A percentile compares a stretch with the other conserved stretches of the same genome.
Evolutionary conservation across 2,329 filamentous ascomycete genomes (phyloP).

Genomic region (Fusarium illudens): DNA sequence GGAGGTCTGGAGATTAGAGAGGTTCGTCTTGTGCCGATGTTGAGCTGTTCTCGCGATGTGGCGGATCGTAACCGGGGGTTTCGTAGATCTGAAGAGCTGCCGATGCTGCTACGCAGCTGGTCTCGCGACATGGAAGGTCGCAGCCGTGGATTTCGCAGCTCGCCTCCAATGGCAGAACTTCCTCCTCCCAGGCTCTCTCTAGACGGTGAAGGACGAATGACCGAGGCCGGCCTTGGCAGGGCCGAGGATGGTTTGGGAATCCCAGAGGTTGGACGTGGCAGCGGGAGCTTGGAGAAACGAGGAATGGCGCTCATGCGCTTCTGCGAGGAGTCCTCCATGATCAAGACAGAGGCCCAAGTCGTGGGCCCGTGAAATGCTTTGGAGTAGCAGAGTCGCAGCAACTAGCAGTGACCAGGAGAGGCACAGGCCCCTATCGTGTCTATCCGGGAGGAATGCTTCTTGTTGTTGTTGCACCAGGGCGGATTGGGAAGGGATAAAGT

Average conservation of each 20-base stretch:
- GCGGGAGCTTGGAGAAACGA: constrained; percentile 51
- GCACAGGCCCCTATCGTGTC: constrained; percentile 9
- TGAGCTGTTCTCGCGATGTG: constrained; percentile 52
- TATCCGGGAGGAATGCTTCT: constrained; percentile 19
- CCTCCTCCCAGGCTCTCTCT: constrained; percentile 36
- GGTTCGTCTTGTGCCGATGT: constrained; percentile 35
- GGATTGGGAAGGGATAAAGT: constrained; percentile 4
- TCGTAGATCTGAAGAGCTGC: constrained; percentile 44
- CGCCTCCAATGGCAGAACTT: constrained; percentile 19
- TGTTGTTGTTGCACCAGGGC: neutral
- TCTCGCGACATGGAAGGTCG: constrained; percentile 53
- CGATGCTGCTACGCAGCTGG: constrained; percentile 45
- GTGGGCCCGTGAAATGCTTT: neutral
- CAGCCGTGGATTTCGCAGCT: constrained; percentile 53
- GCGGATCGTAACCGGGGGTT: constrained; percentile 52
- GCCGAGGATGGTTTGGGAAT: constrained; percentile 44
- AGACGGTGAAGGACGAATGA: constrained; percentile 43
- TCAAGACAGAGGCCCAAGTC: neutral
- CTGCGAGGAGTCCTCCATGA: constrained; percentile 45
- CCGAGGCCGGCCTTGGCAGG: constrained; percentile 40
- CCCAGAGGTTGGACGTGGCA: constrained; percentile 46
- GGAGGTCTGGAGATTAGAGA: constrained; percentile 32
- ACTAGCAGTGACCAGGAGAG: neutral
- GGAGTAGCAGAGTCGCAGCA: neutral
- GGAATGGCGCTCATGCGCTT: constrained; percentile 51